Conservation (phyloP, 1,139 yeast species). For the Hemisphaericaspora lyxosophila region DNA sequence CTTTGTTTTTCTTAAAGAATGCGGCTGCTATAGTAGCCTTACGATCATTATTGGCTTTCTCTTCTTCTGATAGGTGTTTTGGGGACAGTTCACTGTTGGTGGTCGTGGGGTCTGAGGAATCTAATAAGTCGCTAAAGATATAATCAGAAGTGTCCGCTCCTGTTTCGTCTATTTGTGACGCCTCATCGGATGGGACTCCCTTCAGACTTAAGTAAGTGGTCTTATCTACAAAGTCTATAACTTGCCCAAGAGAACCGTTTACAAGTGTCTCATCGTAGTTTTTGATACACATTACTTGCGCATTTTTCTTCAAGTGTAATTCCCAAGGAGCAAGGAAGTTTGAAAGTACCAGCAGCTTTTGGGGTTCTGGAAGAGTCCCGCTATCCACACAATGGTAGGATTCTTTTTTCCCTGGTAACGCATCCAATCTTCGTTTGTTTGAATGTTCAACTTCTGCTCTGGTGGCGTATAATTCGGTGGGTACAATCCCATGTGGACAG, state of each 20-base stretch:
- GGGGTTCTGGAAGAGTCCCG: constrained; percentile 52
- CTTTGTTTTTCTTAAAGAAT: constrained; percentile 19
- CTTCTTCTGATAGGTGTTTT: constrained; percentile 11
- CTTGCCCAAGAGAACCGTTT: constrained; percentile 89
- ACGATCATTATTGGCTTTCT: constrained; percentile 18
- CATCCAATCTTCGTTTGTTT: constrained; percentile 54
- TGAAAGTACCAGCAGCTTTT: constrained; percentile 47
- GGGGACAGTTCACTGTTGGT: constrained; percentile 9
- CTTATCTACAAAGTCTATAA: constrained; percentile 45
- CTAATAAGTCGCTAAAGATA: constrained; percentile 18
- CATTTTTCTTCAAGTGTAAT: constrained; percentile 69
- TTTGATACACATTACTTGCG: constrained; percentile 96
- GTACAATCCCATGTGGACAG: constrained; percentile 68
- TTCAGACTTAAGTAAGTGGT: constrained; percentile 34
- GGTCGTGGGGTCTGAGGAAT: too few species aligned
- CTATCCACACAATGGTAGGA: constrained; percentile 61
- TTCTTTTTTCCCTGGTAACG: constrained; percentile 48
- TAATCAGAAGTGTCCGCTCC: constrained; percentile 23
- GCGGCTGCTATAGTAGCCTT: constrained; percentile 19
- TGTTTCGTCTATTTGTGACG: constrained; percentile 7
- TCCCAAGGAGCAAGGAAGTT: constrained; percentile 71
- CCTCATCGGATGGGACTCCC: constrained; percentile 6
- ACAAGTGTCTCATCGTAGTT: constrained; percentile 85
- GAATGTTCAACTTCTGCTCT: constrained; percentile 82
- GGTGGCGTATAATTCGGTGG: constrained; percentile 86